Base-by-base conservation (phyloP, 768 basidiomycete species). In the Lentinula boryana region DNA sequence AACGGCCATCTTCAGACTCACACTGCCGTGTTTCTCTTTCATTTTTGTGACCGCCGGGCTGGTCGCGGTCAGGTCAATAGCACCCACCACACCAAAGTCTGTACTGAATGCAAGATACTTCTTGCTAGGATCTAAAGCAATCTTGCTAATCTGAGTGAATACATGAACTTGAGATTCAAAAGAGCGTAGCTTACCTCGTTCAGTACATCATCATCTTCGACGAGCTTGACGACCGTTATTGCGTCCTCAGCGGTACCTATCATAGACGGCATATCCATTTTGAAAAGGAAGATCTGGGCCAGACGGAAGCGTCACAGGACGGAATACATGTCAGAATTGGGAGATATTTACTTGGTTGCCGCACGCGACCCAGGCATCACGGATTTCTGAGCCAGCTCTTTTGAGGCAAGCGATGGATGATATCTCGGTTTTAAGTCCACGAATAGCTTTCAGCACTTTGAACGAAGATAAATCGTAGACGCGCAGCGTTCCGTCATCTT, bases 401-500 rank as follows among this genome's bases (percentile, higher is more conserved):
- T 76, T 70, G 8, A 78, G 66, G 65, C 81, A 83, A 1, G 77
- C 71, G 27, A 91, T 74, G 0, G 87, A 91, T 0, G 89, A 85
- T 23, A 93, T 74, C 63, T 89, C 87, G 3, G 69, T 66, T 8
- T 77, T 79, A 6, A 87, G 70, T 5, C 80, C 81, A 65, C 81
- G 78, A 53, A 90, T 73, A 3, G 87, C 90, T 68, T 83, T 87
- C 33, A 80, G 64, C 6, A 88, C 86, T 66, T 81, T 87, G 65
- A 76, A 75, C 2, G 83, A 78, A 2, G 84, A 81, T 5, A 84
- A 71, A 64, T 80, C 75, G 64, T 91, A 93, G 16, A 88, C 72
- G 23, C 90, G 82, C 49, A 91, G 71, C 44, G 82, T 80, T 4
- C 90, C 90, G 68, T 93, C 89, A 62, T 82, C 88, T 87, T 21